phyloP scores from a whole-genome alignment of 148 eudicot species.

The Euryodendron excelsum region DNA sequence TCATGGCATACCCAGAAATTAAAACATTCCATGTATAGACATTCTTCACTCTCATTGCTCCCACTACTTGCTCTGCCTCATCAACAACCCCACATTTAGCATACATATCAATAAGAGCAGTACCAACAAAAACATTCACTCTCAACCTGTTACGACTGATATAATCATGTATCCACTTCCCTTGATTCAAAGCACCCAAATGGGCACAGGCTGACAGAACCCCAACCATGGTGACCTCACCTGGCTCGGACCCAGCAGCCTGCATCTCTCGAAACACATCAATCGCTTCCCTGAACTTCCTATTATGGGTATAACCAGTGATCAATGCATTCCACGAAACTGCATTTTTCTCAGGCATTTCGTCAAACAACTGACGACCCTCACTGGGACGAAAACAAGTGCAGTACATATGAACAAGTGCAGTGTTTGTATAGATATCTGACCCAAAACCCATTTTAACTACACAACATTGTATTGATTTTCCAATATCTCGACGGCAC shows the following conservation, averaged over 20 bases:
- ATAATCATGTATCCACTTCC: conserved; percentile 5
- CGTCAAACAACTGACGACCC: not conserved
- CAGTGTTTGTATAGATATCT: not conserved
- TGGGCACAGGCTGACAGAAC: conserved; percentile 9
- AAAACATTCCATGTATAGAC: conserved; percentile 10
- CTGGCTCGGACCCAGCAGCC: not conserved
- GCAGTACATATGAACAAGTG: conserved; percentile 6
- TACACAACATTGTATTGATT: not conserved
- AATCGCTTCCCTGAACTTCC: conserved; percentile 3
- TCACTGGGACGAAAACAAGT: not conserved
- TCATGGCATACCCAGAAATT: conserved; percentile 8
- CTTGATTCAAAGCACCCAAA: conserved; percentile 4
- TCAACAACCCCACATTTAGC: conserved; percentile 2
- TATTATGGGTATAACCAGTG: conserved; percentile 4
- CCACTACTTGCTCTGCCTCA: conserved; percentile 6
- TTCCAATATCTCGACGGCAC: not conserved
- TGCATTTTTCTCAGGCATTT: conserved; percentile 6
- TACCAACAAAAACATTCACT: conserved; percentile 26
- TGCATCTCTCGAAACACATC: conserved; percentile 2
- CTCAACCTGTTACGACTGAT: not conserved
- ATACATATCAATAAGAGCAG: conserved; percentile 7
- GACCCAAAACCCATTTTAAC: conserved; percentile 5
- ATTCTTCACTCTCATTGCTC: conserved; percentile 6
- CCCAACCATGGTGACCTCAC: conserved; percentile 12
- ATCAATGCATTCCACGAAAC: conserved; percentile 11